These are phyloP conservation scores for Trichoderma semiorbis DNA, from an alignment of 2,329 filamentous ascomycete species.

Conservation along the genomic window DNA sequence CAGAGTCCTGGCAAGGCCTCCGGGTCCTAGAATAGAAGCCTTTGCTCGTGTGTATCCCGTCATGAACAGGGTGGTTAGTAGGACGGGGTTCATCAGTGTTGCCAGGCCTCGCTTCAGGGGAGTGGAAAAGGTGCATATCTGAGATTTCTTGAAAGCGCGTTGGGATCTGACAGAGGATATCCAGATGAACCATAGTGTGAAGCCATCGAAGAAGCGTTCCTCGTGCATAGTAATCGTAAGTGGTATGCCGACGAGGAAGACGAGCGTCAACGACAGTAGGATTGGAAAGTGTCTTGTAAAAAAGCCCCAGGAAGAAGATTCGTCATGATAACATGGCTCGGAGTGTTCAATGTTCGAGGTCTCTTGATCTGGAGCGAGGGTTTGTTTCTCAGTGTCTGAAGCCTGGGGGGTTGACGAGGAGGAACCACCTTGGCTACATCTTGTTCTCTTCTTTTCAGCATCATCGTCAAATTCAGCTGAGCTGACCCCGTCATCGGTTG, in stretches of 20 bases:
- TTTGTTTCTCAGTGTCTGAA: slow-evolving; percentile 11
- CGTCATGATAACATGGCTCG: neutral
- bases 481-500: neutral
- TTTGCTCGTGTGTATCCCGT: slow-evolving; percentile 43
- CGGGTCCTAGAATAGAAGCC: slow-evolving; percentile 28
- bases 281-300: slow-evolving; percentile 24
- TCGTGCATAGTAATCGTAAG: slow-evolving; percentile 33
- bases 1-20: slow-evolving; percentile 31
- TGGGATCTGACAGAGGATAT: slow-evolving; percentile 40
- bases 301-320: slow-evolving; percentile 15
- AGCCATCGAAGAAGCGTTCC: slow-evolving; percentile 43
- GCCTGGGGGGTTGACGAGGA: neutral
- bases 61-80: slow-evolving; percentile 44
- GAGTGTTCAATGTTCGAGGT: neutral
- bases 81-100: slow-evolving; percentile 46
- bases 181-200: slow-evolving; percentile 50
- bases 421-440: neutral
- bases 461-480: neutral
- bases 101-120: slow-evolving; percentile 32
- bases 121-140: neutral
- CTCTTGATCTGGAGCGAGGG: neutral
- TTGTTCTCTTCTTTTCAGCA: neutral
- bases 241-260: slow-evolving; percentile 41
- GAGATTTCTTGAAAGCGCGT: slow-evolving; percentile 30
- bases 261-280: slow-evolving; percentile 31